These are phyloP conservation scores for Xylaria sp. DNA, from an alignment of 2,329 filamentous ascomycete species.

Conservation along the genomic window DNA sequence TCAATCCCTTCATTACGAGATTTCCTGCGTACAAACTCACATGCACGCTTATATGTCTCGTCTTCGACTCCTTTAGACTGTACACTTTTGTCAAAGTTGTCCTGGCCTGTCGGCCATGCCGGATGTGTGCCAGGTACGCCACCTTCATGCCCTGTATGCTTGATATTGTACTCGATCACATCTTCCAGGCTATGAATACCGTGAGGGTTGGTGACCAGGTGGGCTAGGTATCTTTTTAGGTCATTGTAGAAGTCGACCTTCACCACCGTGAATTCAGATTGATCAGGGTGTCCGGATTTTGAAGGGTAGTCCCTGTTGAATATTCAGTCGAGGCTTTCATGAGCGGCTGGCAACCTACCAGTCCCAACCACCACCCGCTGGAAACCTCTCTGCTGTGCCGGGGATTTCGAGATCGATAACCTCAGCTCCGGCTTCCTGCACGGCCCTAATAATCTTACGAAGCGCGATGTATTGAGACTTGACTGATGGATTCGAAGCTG, in stretches of 20 bases:
- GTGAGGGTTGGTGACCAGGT: slow-evolving; percentile 58
- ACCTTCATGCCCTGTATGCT: slow-evolving; percentile 68
- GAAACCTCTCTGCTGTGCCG: background rate
- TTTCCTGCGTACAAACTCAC: slow-evolving; percentile 61
- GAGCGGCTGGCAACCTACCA: background rate
- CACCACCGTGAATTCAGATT: slow-evolving; percentile 73
- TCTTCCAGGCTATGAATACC: slow-evolving; percentile 62
- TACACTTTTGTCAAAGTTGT: slow-evolving; percentile 67
- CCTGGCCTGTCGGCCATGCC: slow-evolving; percentile 65
- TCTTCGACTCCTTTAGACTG: slow-evolving; percentile 63
- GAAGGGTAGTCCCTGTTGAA: slow-evolving; percentile 61
- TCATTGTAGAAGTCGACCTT: slow-evolving; percentile 71
- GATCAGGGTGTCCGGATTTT: slow-evolving; percentile 65
- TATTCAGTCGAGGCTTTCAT: background rate
- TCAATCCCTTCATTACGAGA: slow-evolving; percentile 68
- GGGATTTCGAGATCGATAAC: background rate
- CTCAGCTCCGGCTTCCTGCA: background rate
- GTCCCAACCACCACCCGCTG: background rate
- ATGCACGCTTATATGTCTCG: slow-evolving; percentile 68
- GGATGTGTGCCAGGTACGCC: slow-evolving; percentile 49
- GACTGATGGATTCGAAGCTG: background rate
- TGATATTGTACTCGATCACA: slow-evolving; percentile 65
- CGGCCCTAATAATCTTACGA: background rate
- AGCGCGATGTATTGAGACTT: background rate
- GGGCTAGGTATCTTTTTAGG: slow-evolving; percentile 63